phyloP scores from a whole-genome alignment of 805 yeast species.

The Yamadazyma akitaensis region DNA sequence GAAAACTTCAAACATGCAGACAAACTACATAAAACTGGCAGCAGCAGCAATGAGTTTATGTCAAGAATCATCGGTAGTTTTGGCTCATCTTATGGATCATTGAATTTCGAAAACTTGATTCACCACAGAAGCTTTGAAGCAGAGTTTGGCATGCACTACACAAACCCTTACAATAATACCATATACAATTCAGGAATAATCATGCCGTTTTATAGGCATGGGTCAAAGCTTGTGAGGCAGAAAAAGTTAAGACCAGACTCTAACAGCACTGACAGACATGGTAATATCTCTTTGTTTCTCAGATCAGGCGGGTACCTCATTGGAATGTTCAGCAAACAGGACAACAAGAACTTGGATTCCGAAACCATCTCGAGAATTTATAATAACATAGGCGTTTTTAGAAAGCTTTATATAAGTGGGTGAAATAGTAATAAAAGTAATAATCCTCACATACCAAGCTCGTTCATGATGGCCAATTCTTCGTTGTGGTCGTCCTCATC shows the following conservation, averaged over 20 bases:
- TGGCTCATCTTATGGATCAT: constrained; percentile 23
- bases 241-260: constrained; percentile 12
- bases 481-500: constrained; percentile 19
- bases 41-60: constrained; percentile 34
- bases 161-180: constrained; percentile 24
- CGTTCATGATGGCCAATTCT: constrained; percentile 37
- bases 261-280: neutral
- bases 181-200: constrained; percentile 47
- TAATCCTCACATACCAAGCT: constrained; percentile 26
- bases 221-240: constrained; percentile 43
- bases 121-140: constrained; percentile 47
- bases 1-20: constrained; percentile 41
- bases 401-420: constrained; percentile 41
- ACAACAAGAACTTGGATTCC: constrained; percentile 22
- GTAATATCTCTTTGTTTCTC: constrained; percentile 28
- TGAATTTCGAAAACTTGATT: constrained; percentile 33
- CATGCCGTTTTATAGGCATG: constrained; percentile 49
- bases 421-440: neutral
- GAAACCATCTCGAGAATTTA: constrained; percentile 44
- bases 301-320: constrained; percentile 53
- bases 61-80: constrained; percentile 46
- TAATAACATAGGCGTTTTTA: constrained; percentile 44
- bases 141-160: constrained; percentile 50
- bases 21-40: constrained; percentile 26
- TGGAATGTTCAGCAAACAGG: constrained; percentile 39